Evolutionary conservation across 805 yeast genomes (phyloP), one percentile per base, ranked within the genome.

Genomic region (Aciculoconidium aculeatum): DNA sequence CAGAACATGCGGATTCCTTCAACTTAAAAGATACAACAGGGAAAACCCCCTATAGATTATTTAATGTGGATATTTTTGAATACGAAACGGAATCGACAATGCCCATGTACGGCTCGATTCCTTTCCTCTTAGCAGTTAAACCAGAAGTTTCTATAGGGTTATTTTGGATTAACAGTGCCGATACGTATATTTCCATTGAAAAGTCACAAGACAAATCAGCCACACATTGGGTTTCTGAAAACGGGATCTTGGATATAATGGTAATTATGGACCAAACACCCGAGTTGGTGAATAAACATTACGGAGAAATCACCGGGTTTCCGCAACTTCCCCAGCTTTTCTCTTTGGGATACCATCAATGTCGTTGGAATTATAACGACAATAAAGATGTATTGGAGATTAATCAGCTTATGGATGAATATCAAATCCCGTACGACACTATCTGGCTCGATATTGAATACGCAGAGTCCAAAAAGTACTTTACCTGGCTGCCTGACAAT

Each of bases 361-460:
- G 96, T 50, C 72, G 97, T 47, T 92, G 98, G 98, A 92, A 92
- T 53, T 92, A 92, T 58, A 84, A 85, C 49, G 88, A 82, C 44
- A 88, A 84, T 48, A 67, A 67, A 7, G 98, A 92, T 55, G 90
- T 92, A 1, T 55, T 86, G n/a, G 75, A 67, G 6, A 80, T 92
- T 9, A 70, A 72, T 40, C 51, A 65, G 2, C 67, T 74, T 32
- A 80, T 92, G 70, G 97, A 90, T 52, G 63, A 70, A 35, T 51
- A 73, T 44, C 71, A 65, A 24, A 76, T 92, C 34, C 96, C 97
- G 2, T 83, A 78, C 50, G 98, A 92, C 52, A 76, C 81, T 9
- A 81, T 92, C 29, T 92, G 98, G 98, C 68, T 92, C 21, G 97
- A 92, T 54, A 73, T 92, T 27, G 98, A 90, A 50, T 92, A 92